These are phyloP conservation scores for Wickerhamiella vanderwaltii DNA, from an alignment of 805 yeast species.

Conservation along the genomic window DNA sequence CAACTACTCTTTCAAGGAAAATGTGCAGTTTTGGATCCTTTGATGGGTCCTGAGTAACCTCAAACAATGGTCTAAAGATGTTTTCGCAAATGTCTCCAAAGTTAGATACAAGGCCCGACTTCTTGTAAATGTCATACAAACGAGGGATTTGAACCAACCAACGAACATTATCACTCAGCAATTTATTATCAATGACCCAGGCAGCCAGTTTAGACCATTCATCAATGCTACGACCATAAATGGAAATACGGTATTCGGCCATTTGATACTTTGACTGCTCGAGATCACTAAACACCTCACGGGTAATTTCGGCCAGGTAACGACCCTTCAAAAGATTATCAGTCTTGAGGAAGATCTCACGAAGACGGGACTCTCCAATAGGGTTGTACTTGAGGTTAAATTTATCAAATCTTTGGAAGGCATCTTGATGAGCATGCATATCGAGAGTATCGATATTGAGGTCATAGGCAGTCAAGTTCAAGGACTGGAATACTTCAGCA, in stretches of 20 bases:
- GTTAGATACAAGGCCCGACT: conserved; percentile 50
- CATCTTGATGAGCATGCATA: conserved; percentile 98
- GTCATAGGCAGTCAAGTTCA: conserved; percentile 87
- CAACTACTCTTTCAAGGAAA: conserved; percentile 86
- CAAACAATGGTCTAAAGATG: conserved; percentile 77
- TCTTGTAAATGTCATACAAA: conserved; percentile 77
- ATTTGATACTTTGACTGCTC: conserved; percentile 94
- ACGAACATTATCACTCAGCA: conserved; percentile 85
- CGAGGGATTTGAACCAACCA: conserved; percentile 97
- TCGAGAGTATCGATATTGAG: conserved; percentile 91
- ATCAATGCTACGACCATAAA: conserved; percentile 76
- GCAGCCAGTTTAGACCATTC: conserved; percentile 95
- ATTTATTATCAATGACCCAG: conserved; percentile 90
- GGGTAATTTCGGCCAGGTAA: conserved; percentile 85
- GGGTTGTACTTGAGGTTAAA: conserved; percentile 96
- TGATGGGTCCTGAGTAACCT: conserved; percentile 73
- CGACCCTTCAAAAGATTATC: conserved; percentile 83
- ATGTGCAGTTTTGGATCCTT: conserved; percentile 84
- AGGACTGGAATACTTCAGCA: conserved; percentile 80
- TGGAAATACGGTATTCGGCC: conserved; percentile 91
- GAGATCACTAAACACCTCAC: conserved; percentile 86
- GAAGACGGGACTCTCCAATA: conserved; percentile 90
- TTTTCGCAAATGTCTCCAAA: conserved; percentile 72
- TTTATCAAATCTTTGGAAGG: conserved; percentile 95
- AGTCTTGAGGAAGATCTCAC: conserved; percentile 92